Conservation (phyloP, 2,329 filamentous ascomycete species). For the Paecilomyces dactylethromorphus region DNA sequence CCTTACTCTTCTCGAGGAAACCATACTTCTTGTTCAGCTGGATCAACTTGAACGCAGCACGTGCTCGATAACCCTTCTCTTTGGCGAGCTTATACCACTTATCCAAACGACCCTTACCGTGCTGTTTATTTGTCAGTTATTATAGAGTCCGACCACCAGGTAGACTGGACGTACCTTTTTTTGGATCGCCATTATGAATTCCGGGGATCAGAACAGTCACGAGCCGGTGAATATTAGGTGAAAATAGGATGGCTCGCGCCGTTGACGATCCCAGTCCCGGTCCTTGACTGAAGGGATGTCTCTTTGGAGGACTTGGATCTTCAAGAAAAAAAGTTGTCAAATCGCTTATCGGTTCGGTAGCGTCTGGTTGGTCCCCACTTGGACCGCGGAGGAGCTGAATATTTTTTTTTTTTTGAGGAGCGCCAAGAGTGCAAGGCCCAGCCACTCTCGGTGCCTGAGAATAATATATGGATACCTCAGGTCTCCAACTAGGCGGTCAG, state of each 20-base stretch:
- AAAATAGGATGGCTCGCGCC: not conserved
- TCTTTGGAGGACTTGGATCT: not conserved
- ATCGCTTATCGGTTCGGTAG: not conserved
- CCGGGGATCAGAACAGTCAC: not conserved
- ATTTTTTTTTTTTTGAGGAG: not conserved
- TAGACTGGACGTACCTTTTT: conserved; percentile 60
- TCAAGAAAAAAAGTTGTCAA: not conserved
- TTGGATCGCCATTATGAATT: conserved; percentile 74
- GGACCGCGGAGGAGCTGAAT: not conserved
- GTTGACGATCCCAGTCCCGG: not conserved
- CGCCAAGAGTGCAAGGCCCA: not conserved
- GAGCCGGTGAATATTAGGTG: not conserved
- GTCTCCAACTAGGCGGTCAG: not conserved
- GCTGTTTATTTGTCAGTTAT: conserved; percentile 35
- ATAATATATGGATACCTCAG: not conserved
- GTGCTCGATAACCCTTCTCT: conserved; percentile 92
- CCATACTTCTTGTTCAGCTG: conserved; percentile 99
- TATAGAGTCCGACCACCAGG: not conserved
- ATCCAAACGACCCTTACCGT: conserved; percentile 95
- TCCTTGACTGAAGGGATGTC: not conserved
- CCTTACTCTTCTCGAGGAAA: conserved; percentile 94
- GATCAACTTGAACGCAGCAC: conserved; percentile 96
- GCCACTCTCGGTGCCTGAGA: not conserved
- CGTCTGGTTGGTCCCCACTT: not conserved
- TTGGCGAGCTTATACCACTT: conserved; percentile 99